Evolutionary conservation across 2,329 filamentous ascomycete genomes (phyloP).

Genomic region (Sclerotinia trifoliorum): DNA sequence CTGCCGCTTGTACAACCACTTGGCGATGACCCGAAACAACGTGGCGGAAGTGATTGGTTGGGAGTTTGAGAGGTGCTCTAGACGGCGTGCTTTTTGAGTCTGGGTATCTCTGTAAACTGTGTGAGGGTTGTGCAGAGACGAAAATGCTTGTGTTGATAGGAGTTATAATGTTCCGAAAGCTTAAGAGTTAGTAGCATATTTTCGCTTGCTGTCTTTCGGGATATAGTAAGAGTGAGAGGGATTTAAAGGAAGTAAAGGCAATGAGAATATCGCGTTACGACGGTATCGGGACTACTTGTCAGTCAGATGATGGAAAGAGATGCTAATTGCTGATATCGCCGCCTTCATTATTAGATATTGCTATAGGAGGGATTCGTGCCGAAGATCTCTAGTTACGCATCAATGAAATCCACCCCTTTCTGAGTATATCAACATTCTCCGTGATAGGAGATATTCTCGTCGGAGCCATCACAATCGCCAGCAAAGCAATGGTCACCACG

Average conservation of each 20-base stretch:
- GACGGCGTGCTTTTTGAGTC: neutral
- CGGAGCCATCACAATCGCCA: conserved; percentile 7
- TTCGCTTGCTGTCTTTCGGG: neutral
- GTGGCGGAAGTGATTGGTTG: conserved; percentile 9
- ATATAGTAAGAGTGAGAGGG: neutral
- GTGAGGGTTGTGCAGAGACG: neutral
- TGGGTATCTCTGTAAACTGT: neutral
- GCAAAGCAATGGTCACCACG: conserved; percentile 3
- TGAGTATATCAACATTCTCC: neutral
- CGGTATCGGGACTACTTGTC: neutral
- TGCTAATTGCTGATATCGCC: neutral
- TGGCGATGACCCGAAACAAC: conserved; percentile 9
- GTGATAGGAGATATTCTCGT: conserved; percentile 1
- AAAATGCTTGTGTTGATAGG: neutral
- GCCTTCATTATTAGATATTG: neutral
- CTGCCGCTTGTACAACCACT: neutral
- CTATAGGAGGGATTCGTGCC: neutral
- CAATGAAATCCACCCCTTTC: neutral
- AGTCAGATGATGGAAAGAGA: neutral
- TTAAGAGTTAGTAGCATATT: neutral
- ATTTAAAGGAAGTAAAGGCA: neutral
- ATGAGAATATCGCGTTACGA: neutral
- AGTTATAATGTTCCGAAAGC: neutral
- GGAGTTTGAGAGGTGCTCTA: neutral
- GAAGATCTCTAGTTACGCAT: neutral